Evolutionary conservation across 129 eudicot genomes (phyloP).

Genomic region (Tagetes patula): DNA sequence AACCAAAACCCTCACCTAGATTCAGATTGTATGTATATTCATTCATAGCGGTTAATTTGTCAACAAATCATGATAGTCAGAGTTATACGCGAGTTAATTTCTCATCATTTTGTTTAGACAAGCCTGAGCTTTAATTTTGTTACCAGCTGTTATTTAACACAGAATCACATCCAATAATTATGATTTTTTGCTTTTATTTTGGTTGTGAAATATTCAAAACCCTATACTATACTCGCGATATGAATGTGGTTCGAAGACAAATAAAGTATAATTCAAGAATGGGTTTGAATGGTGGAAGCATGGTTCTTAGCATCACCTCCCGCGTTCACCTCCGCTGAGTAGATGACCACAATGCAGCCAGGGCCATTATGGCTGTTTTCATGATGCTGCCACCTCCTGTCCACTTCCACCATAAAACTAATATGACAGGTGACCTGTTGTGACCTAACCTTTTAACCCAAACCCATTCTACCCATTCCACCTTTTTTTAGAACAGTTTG

Average conservation of each 20-base stretch:
- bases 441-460: neutral
- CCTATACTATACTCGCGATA: neutral
- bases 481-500: too few relatives aligned
- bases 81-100: neutral
- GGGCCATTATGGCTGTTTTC: too few relatives aligned
- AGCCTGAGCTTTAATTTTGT: too few relatives aligned
- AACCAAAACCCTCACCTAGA: constrained; percentile 27
- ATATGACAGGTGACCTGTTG: neutral
- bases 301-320: too few relatives aligned
- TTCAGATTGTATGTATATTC: constrained; percentile 16
- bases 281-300: too few relatives aligned
- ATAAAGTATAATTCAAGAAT: too few relatives aligned
- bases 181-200: neutral
- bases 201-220: neutral
- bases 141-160: neutral
- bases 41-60: neutral
- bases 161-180: neutral
- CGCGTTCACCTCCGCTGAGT: too few relatives aligned
- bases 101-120: neutral
- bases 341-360: too few relatives aligned
- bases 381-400: too few relatives aligned
- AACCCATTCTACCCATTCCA: neutral
- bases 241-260: too few relatives aligned
- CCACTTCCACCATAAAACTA: neutral
- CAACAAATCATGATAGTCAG: neutral